A percentile compares a stretch with the other conserved stretches of the same genome.
These are phyloP conservation scores for Backusella luteola DNA, from an alignment of 192 early-diverging fungal species.

Conservation along the genomic window DNA sequence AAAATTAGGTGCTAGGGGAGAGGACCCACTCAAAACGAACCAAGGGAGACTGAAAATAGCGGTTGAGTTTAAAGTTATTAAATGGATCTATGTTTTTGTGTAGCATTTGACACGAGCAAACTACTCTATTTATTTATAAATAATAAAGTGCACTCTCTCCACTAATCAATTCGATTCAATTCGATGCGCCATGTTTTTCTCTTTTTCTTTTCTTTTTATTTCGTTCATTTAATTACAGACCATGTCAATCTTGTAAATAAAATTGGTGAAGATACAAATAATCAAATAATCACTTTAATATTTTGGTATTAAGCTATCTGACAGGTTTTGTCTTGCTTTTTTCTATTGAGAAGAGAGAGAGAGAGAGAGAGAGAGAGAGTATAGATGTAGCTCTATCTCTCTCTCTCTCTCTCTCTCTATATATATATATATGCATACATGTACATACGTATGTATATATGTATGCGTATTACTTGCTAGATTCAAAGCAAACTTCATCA, in stretches of 20 bases:
- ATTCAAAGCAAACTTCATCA: too few species aligned
- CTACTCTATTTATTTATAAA: conserved; percentile 37
- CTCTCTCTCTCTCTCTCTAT: not conserved
- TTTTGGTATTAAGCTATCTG: not conserved
- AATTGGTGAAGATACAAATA: not conserved
- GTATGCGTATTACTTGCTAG: not conserved
- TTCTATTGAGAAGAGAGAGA: too few species aligned
- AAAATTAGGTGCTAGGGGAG: conserved; percentile 20
- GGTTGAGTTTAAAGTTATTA: conserved; percentile 1
- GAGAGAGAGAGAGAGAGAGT: not conserved
- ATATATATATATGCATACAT: not conserved
- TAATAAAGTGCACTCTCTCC: too few species aligned
- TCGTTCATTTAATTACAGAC: not conserved
- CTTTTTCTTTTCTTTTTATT: conserved; percentile 9
- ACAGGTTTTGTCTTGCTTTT: not conserved
- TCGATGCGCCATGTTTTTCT: conserved; percentile 1
- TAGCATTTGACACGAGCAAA: conserved; percentile 24
- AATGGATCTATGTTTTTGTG: conserved; percentile 22
- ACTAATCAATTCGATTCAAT: too few species aligned
- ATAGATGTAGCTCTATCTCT: too few species aligned
- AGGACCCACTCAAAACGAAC: not conserved
- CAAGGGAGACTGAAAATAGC: conserved; percentile 4
- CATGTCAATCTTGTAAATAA: not conserved
- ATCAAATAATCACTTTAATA: not conserved
- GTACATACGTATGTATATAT: not conserved